Base-by-base conservation (phyloP, 768 basidiomycete genomes). In the Russula abietina region DNA sequence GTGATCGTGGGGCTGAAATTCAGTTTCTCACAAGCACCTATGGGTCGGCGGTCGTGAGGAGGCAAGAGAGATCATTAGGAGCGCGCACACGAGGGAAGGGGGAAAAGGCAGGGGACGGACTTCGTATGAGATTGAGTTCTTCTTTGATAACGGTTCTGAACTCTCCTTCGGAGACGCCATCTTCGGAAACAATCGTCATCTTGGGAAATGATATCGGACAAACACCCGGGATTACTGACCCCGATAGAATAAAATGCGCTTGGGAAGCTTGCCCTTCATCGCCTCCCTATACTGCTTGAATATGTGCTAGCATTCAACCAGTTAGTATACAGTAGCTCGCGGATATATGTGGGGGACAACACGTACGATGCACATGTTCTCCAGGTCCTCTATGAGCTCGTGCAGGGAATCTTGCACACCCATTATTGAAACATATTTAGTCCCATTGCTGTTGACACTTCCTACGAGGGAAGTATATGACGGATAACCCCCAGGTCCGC, bases 401-500 rank as follows among this genome's bases (percentile, higher is more conserved):
- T 80, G 81, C 0, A 85, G 77, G 10, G 85, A 84, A 0, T 62
- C 76, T 71, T 92, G 89, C 2, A 88, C 86, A 17, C 81, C 78
- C 48, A 79, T 83, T 51, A 79, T 84, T 33, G 78, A 77, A n/a
- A 77, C 57, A 62, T 91, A 93, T 71, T 89, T 90, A 0, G 86
- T 85, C 0, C 80, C 83, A 59, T 84, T 81, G 0, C 82, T 82
- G 69, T 93, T 91, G 36, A 92, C 83, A 65, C 86, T 92, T 30
- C 81, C 89, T 10, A 92, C 89, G 16, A 93, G 74, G 12, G 89
- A 79, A 0, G 91, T 87, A 70, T 88, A 91, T 0, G 91, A 93
- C 1, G 91, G 91, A 4, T 84, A 81, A 9, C 83, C 87, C 24
- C 81, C n/a, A n/a, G 22, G 11, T 12, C 45, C 45, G 10, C 45